Evolutionary conservation across 2,329 filamentous ascomycete genomes (phyloP).

Genomic region (Beauveria sp.): DNA sequence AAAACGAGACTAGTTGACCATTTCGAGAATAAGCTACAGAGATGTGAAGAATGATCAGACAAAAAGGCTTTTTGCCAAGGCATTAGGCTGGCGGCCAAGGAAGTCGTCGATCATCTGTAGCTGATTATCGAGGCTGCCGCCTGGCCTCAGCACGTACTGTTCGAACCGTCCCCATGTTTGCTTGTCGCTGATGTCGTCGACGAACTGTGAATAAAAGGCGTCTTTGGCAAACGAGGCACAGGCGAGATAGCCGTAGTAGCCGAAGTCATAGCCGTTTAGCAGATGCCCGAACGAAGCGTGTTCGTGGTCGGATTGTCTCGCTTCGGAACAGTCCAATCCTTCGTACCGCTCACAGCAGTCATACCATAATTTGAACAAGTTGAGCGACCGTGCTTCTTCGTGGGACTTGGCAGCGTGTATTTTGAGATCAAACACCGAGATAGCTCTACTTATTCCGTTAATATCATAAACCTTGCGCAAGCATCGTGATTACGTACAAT

Average conservation of each 20-base stretch:
- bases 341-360: neutral
- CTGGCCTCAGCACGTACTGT: neutral
- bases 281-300: neutral
- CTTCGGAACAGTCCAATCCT: neutral
- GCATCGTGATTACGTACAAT: neutral
- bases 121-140: neutral
- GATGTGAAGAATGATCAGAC: neutral
- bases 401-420: neutral
- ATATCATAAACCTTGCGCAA: neutral
- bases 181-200: neutral
- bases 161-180: neutral
- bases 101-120: neutral
- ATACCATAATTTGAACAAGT: neutral
- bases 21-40: neutral
- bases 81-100: neutral
- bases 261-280: neutral
- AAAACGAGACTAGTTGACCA: neutral
- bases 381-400: neutral
- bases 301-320: neutral
- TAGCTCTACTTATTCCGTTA: neutral
- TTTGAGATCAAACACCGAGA: neutral
- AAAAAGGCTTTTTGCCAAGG: neutral
- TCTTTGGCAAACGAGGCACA: neutral
- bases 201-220: slow-evolving; percentile 1
- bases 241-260: slow-evolving; percentile 1